Percentiles rank a stretch among this genome's conserved stretches.
Evolutionary conservation across 169 alveolate genomes (phyloP).

Genomic region (Eimeria necatrix): DNA sequence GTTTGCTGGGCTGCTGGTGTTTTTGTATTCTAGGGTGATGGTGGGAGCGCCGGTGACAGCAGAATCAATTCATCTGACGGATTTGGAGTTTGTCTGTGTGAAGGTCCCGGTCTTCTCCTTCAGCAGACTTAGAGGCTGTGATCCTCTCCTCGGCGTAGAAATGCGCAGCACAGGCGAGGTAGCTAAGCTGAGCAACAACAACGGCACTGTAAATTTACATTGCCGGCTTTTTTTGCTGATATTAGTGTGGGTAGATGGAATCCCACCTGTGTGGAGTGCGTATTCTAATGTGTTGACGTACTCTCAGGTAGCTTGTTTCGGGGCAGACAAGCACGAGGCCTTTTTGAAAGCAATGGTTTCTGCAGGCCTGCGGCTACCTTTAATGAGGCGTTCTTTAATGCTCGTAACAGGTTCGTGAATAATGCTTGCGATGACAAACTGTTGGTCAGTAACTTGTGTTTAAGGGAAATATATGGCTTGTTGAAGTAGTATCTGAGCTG

Average conservation of each 20-base stretch:
- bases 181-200: not conserved
- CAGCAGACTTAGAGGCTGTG: constrained; percentile 90
- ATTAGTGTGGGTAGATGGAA: not conserved
- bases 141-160: constrained; percentile 94
- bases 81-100: constrained; percentile 91
- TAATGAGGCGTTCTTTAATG: constrained; percentile 17
- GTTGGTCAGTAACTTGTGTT: no score
- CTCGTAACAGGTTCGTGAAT: constrained; percentile 35
- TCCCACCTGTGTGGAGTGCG: not conserved
- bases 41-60: constrained; percentile 87
- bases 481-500: not conserved
- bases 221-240: not conserved
- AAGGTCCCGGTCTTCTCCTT: constrained; percentile 93
- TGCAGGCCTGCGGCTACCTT: constrained; percentile 89
- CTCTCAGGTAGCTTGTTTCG: constrained; percentile 87
- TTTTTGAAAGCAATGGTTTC: constrained; percentile 92
- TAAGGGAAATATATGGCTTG: not conserved
- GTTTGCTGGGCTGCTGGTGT: not conserved
- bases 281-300: no score
- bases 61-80: constrained; percentile 90
- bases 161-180: constrained; percentile 95
- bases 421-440: no score
- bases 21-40: constrained; percentile 86
- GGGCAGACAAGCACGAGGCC: constrained; percentile 92
- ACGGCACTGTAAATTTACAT: not conserved